These are phyloP conservation scores for Diaporthe helianthi DNA, from an alignment of 2,329 filamentous ascomycete species.

Conservation along the genomic window DNA sequence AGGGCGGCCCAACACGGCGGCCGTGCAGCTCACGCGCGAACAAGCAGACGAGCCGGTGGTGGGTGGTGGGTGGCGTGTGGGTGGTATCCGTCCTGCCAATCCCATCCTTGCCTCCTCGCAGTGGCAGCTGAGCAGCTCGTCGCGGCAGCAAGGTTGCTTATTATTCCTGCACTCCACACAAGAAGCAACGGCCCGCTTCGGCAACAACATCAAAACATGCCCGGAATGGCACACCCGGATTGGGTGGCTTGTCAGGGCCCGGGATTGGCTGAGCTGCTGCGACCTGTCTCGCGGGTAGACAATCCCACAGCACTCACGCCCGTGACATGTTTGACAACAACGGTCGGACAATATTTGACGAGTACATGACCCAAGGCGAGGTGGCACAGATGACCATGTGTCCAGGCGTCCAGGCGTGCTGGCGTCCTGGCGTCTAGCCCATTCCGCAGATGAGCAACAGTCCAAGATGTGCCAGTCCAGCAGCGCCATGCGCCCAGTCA, in stretches of 20 bases:
- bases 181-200: conserved; percentile 33
- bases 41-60: background rate
- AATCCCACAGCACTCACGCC: conserved; percentile 28
- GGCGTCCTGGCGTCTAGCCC: conserved; percentile 33
- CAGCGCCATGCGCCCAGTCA: conserved; percentile 16
- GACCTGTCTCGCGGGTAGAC: conserved; percentile 25
- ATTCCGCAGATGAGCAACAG: conserved; percentile 12
- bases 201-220: conserved; percentile 27
- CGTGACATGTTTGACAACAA: conserved; percentile 36
- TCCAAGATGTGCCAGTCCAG: conserved; percentile 26
- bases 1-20: conserved; percentile 31
- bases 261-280: conserved; percentile 19
- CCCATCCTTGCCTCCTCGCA: conserved; percentile 16
- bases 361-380: conserved; percentile 31
- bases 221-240: background rate
- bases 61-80: background rate
- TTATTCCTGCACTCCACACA: conserved; percentile 13
- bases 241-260: conserved; percentile 25
- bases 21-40: conserved; percentile 30
- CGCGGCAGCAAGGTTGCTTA: conserved; percentile 17
- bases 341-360: conserved; percentile 27
- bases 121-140: conserved; percentile 19
- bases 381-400: conserved; percentile 37
- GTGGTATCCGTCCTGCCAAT: conserved; percentile 13
- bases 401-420: too few species aligned